phyloP scores from a whole-genome alignment of 2,329 filamentous ascomycete species.

The Rutstroemia sp. region DNA sequence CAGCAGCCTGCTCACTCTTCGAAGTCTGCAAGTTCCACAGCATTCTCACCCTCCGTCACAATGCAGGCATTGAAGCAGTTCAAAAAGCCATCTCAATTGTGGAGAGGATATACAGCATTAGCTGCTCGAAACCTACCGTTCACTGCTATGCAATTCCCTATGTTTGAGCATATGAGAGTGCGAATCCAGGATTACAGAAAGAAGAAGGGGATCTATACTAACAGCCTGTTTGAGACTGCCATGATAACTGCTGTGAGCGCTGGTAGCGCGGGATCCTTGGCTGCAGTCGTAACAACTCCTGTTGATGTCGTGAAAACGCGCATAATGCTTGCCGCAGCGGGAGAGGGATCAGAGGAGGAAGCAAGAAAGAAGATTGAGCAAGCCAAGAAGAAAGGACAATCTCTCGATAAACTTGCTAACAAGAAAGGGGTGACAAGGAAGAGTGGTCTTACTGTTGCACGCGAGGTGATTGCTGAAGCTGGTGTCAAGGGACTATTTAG shows the following conservation, averaged over 20 bases:
- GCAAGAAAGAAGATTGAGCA: conserved; percentile 21
- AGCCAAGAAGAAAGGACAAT: conserved; percentile 23
- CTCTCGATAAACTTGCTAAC: conserved; percentile 16
- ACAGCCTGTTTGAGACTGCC: conserved; percentile 54
- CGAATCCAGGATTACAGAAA: conserved; percentile 41
- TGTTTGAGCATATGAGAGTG: conserved; percentile 67
- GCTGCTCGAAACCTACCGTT: conserved; percentile 80
- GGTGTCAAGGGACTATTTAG: conserved; percentile 71
- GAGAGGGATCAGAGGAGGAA: conserved; percentile 25
- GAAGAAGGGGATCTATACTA: conserved; percentile 20
- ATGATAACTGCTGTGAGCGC: conserved; percentile 67
- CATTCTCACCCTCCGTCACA: conserved; percentile 42
- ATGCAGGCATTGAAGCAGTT: conserved; percentile 50
- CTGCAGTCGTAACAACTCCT: conserved; percentile 78
- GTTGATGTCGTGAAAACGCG: conserved; percentile 85
- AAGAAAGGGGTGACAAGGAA: conserved; percentile 30
- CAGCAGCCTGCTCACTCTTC: conserved; percentile 28
- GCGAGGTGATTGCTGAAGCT: conserved; percentile 56
- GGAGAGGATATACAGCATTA: conserved; percentile 71
- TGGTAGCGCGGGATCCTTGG: conserved; percentile 63
- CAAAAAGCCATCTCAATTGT: conserved; percentile 47
- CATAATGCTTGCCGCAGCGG: conserved; percentile 65
- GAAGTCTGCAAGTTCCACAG: conserved; percentile 32
- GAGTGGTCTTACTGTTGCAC: conserved; percentile 52
- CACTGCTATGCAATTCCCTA: conserved; percentile 80